Percentiles rank a stretch among this genome's conserved stretches.
Conservation (phyloP, 2,329 filamentous ascomycete genomes). For the Venturia effusa region DNA sequence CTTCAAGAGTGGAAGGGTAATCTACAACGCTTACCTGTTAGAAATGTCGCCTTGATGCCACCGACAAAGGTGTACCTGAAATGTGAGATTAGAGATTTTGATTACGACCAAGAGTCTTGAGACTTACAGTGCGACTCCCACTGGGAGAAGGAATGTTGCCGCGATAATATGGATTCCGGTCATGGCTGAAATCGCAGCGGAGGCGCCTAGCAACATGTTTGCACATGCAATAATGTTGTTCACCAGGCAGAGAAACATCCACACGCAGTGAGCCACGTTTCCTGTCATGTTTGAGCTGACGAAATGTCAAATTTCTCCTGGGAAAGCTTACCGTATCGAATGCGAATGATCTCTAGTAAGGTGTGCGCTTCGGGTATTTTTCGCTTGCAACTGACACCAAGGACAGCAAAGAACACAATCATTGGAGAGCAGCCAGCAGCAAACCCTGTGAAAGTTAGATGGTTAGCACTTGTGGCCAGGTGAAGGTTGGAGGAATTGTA, state of each 20-base stretch:
- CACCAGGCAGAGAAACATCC: conserved; percentile 40
- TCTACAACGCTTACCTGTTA: no score
- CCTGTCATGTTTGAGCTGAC: conserved; percentile 28
- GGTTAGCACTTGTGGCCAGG: not conserved
- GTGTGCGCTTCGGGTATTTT: conserved; percentile 45
- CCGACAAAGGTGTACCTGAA: conserved; percentile 28
- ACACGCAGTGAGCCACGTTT: conserved; percentile 37
- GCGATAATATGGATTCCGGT: conserved; percentile 42
- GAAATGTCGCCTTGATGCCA: conserved; percentile 30
- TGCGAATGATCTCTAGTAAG: conserved; percentile 41
- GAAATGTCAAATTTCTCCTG: conserved; percentile 16
- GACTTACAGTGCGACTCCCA: conserved; percentile 17
- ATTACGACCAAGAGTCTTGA: not conserved
- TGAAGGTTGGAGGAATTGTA: conserved; percentile 15
- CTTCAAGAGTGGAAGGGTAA: no score
- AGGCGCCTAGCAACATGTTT: conserved; percentile 41
- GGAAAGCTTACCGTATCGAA: conserved; percentile 35
- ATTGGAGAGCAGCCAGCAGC: conserved; percentile 44
- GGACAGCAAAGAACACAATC: conserved; percentile 44
- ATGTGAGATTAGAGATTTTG: not conserved
- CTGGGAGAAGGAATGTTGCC: conserved; percentile 34
- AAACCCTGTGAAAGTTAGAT: conserved; percentile 25
- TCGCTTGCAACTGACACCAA: conserved; percentile 42
- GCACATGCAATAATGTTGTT: conserved; percentile 45
- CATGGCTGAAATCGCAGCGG: conserved; percentile 30